Conservation (phyloP, 1,284 basidiomycete genomes). For the Agroathelia rolfsii region DNA sequence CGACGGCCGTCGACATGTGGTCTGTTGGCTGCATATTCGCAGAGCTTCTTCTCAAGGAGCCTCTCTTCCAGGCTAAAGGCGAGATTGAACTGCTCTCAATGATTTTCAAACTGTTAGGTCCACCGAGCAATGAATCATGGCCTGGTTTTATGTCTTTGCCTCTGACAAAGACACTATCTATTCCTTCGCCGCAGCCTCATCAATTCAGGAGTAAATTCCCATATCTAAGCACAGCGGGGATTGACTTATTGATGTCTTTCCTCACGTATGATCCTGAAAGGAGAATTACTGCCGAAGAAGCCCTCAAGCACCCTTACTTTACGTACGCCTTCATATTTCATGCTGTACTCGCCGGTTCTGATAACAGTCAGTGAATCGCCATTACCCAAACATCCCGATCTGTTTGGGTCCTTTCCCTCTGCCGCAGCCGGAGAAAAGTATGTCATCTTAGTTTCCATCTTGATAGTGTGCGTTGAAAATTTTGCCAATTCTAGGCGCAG, state of each 20-base stretch:
- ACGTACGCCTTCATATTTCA: constrained; percentile 32
- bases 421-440: constrained; percentile 95
- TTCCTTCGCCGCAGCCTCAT: constrained; percentile 67
- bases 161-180: constrained; percentile 67
- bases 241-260: constrained; percentile 77
- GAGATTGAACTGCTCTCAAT: constrained; percentile 89
- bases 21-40: constrained; percentile 99
- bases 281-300: constrained; percentile 82
- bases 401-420: constrained; percentile 94
- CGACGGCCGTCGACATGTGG: constrained; percentile 98
- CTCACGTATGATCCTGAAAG: constrained; percentile 84
- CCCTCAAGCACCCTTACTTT: constrained; percentile 88
- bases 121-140: constrained; percentile 82
- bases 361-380: constrained; percentile 69
- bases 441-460: constrained; percentile 18
- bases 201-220: constrained; percentile 73
- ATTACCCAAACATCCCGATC: constrained; percentile 91
- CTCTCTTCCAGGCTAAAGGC: constrained; percentile 91
- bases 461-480: constrained; percentile 5
- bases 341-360: constrained; percentile 8
- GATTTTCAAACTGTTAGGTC: constrained; percentile 90
- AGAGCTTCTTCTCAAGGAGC: constrained; percentile 88
- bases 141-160: constrained; percentile 75
- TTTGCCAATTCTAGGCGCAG: constrained; percentile 39
- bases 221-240: constrained; percentile 72